phyloP scores from a whole-genome alignment of 768 basidiomycete genomes.

The Boletus eberwhitei region DNA sequence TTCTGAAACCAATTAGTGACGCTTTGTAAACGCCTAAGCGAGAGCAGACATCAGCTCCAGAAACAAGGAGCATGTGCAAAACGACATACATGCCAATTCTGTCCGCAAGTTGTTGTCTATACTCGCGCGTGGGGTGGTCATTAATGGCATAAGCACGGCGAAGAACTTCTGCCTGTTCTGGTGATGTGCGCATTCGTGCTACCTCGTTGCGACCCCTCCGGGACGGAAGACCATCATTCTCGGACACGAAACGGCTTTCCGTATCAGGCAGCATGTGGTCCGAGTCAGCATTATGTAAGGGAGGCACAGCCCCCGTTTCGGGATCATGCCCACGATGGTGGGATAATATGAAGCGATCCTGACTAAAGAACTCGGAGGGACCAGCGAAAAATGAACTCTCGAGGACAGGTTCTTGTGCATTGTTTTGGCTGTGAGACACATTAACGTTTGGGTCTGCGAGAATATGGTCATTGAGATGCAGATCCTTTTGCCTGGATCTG shows the following conservation, averaged over 20 bases:
- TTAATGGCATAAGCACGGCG: conserved; percentile 60
- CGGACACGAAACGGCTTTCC: conserved; percentile 49
- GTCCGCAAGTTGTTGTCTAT: conserved; percentile 60
- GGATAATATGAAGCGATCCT: conserved; percentile 33
- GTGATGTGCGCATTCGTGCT: conserved; percentile 56
- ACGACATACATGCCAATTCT: conserved; percentile 72
- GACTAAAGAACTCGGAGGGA: conserved; percentile 28
- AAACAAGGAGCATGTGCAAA: conserved; percentile 8
- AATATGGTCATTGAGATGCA: conserved; percentile 28
- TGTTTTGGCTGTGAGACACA: conserved; percentile 3
- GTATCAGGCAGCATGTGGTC: conserved; percentile 49
- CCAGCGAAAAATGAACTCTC: conserved; percentile 33
- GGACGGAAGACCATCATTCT: conserved; percentile 41
- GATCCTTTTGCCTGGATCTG: conserved; percentile 32
- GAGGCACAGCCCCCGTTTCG: conserved; percentile 22
- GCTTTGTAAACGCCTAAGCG: conserved; percentile 68
- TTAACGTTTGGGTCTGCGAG: conserved; percentile 21
- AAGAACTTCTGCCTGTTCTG: conserved; percentile 67
- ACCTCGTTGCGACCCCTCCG: conserved; percentile 30
- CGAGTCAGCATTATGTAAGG: conserved; percentile 41
- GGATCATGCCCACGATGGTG: conserved; percentile 32
- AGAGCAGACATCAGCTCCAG: conserved; percentile 25
- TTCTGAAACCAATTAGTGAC: conserved; percentile 89
- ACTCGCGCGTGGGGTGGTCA: conserved; percentile 66
- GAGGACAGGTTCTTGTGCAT: conserved; percentile 18